Evolutionary conservation across 768 basidiomycete species (phyloP), one percentile per base, ranked within the genome.

Genomic region (Mycena galopus): DNA sequence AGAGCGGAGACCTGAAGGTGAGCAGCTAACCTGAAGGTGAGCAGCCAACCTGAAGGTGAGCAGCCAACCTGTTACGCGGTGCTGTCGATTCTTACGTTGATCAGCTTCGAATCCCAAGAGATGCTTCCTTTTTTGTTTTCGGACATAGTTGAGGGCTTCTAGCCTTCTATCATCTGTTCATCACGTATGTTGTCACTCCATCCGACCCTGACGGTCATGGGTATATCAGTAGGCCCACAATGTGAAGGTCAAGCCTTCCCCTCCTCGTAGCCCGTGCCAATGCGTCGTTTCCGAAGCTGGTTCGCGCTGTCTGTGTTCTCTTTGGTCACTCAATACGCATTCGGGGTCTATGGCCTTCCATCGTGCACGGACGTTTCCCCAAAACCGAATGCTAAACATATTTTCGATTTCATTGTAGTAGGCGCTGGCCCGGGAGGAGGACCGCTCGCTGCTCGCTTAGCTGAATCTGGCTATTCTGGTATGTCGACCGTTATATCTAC

Each of bases 361-460:
- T 62, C 61, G 27, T 62, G 61, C 61, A 50, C 44, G 27, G 44
- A 62, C 61, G 61, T 50, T 62, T 32, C 44, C 30, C 39, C 42
- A 30, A 29, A 47, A 29, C 30, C 6, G 35, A 37, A 37, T 37
- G 35, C 61, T 47, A n/a, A 62, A 35, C 44, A 32, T 62, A 25
- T 62, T 62, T 62, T 62, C 44, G 61, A 62, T 62, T 62, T 62
- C 61, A 50, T 62, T 29, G 61, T 62, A 62, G 61, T 62, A 23
- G 61, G 61, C 61, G 61, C 61, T n/a, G 61, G 61, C 50, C 61
- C 61, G 19, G 61, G 61, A 25, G 61, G 61, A 62, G 61, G 61
- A 62, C 61, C 61, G 10, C 44, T 62, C 44, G 61, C 61, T 62
- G 61, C 61, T 62, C 61, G 61, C 27, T 50, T 62, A 35, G 61